Base-by-base conservation (phyloP, 352 stramenopile species). In the Phytopythium helicoides region DNA sequence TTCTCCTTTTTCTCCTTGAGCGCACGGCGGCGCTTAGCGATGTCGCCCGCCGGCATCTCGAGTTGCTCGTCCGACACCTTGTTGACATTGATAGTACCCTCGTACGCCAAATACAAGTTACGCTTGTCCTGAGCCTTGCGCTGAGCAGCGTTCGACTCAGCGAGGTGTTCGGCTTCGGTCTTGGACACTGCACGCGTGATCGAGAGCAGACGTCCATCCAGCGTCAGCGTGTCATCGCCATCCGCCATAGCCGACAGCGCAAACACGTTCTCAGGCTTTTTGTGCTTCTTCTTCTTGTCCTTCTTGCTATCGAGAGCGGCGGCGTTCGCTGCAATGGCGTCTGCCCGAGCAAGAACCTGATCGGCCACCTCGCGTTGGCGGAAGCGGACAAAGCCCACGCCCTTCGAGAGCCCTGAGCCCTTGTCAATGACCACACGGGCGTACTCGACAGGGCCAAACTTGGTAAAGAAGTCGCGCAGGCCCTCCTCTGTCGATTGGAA, bases 1-100 rank as follows among this genome's bases (percentile, higher is more conserved):
- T 99, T 99, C 33, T 92, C 85, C 66, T 96, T 97, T 75, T 98
- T 98, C 55, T 99, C 95, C 35, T 87, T 76, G 56, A 97, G 89
- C 3, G 94, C 94, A 23, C 81, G 73, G 38, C 93, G 85, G 34
- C 96, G 82, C 68, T 99, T 98, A 34, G 97, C 82, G 54, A 98
- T 93, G 65, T 99, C 96, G 62, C 85, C 78, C 54, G 95, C 87
- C 16, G 94, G 90, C 36, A 98, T 58, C 37, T 69, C 55, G 5
- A 92, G 64, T 50, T 94, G 78, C 42, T 89, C 85, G 28, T 97
- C 87, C 47, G 94, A 89, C 36, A 92, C 62, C 58, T 92, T 92
- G 76, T 94, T 94, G 19, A 92, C 82, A 51, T 95, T 92, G 31
- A 99, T 92, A 52, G 92, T 92, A 41, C 94, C 95, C 72, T 98